Conservation (phyloP, 768 basidiomycete species). For the Tricholoma saponaceum region DNA sequence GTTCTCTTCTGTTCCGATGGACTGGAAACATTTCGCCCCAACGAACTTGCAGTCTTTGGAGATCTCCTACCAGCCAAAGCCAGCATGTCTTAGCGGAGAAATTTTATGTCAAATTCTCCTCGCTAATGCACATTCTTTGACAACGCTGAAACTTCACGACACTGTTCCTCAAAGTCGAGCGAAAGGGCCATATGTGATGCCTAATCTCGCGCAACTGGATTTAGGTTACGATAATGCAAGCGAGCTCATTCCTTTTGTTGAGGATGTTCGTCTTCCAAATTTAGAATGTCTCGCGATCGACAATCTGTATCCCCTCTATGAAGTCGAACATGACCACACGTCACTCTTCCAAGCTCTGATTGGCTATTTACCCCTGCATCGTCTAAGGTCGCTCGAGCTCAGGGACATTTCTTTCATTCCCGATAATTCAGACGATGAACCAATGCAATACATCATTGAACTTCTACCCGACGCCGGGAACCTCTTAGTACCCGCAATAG, state of each 20-base stretch:
- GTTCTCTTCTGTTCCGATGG: not conserved
- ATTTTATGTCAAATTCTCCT: not conserved
- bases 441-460: too few species aligned
- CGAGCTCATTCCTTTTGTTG: not conserved
- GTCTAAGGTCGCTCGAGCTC: too few species aligned
- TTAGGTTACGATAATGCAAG: not conserved
- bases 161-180: not conserved
- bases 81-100: not conserved
- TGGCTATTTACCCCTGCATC: too few species aligned
- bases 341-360: too few species aligned
- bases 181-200: not conserved
- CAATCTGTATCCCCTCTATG: not conserved
- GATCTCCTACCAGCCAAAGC: not conserved
- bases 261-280: not conserved
- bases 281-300: not conserved
- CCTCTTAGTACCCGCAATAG: too few species aligned
- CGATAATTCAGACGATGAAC: too few species aligned
- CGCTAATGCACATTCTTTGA: not conserved
- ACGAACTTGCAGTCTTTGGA: not conserved
- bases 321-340: too few species aligned
- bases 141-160: not conserved
- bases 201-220: not conserved
- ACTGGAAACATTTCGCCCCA: not conserved
- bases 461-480: too few species aligned
- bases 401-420: too few species aligned